Evolutionary conservation across 2,329 filamentous ascomycete genomes (phyloP).

Genomic region (Aphanoascus verrucosus): DNA sequence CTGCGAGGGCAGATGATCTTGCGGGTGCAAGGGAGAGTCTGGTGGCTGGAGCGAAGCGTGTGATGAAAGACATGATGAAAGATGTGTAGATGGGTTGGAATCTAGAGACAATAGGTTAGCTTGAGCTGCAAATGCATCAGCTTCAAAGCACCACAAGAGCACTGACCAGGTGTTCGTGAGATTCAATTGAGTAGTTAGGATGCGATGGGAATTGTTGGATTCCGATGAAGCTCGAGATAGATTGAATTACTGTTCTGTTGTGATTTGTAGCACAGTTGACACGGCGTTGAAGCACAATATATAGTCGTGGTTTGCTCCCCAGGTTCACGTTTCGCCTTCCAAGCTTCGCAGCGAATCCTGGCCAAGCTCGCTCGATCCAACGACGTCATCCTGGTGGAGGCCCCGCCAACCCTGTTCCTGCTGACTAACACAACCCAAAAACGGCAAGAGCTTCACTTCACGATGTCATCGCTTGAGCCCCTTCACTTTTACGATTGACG

Average conservation of each 20-base stretch:
- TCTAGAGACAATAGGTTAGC: not conserved
- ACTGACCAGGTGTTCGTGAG: too few relatives aligned
- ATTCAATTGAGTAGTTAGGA: too few relatives aligned
- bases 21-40: constrained; percentile 19
- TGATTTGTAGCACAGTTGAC: too few relatives aligned
- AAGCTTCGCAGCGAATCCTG: constrained; percentile 4
- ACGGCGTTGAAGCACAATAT: not conserved
- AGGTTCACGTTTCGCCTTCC: not conserved
- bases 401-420: not conserved
- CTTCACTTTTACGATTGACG: not conserved
- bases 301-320: not conserved
- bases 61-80: constrained; percentile 29
- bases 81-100: not conserved
- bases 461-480: not conserved
- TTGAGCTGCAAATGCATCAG: not conserved
- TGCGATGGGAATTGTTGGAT: too few relatives aligned
- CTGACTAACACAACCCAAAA: not conserved
- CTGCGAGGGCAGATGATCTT: constrained; percentile 14
- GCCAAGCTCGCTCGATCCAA: not conserved
- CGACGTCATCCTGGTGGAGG: constrained; percentile 5
- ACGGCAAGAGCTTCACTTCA: not conserved
- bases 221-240: constrained; percentile 13
- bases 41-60: constrained; percentile 24
- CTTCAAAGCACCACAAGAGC: not conserved
- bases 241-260: too few relatives aligned